Evolutionary conservation across 1,139 yeast species (phyloP), one percentile per base, ranked within the genome.

Genomic region (Candida freyschussii): DNA sequence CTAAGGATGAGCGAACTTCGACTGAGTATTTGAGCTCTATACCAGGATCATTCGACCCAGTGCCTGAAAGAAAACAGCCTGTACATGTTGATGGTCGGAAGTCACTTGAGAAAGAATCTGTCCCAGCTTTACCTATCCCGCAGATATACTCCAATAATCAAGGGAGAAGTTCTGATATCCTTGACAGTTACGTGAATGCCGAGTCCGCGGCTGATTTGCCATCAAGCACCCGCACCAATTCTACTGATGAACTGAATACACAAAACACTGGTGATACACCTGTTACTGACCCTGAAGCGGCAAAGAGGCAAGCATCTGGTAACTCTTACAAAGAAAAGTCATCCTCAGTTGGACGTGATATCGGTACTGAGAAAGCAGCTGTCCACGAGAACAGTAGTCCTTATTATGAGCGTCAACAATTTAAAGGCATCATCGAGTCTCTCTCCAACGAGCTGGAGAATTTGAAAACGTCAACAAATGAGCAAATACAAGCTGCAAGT

Each of bases 401-500:
- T 6, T 13, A n/a, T n/a, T n/a, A 25, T 21, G 54, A 47, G 17
- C 45, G 39, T 27, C 39, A 43, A 21, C 45, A 52, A 20, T 46
- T 52, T 29, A 44, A 43, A 19, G 29, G 18, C 13, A 25, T 52
- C 13, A 61, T 71, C 17, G 48, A 52, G n/a, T 66, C 65, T 29
- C 56, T 75, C 31, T 70, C 75, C 14, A 50, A 52, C 17, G 79
- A 77, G 41, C 56, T 76, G 33, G 60, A 59, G 21, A 58, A 60
- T 17, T 58, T 76, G 45, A 72, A 64, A 43, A 37, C 57, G 8
- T 60, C 72, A 6, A 67, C 82, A 7, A 67, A 63, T 36, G 55
- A 57, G 5, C 77, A 74, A 44, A 75, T 77, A 55, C 68, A 63
- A 45, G 59, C 59, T 36, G 83, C 83, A 1, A 68, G 74, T 29